Evolutionary conservation across 768 basidiomycete species (phyloP), one percentile per base, ranked within the genome.

Genomic region (Pleurotus tuber-regium): DNA sequence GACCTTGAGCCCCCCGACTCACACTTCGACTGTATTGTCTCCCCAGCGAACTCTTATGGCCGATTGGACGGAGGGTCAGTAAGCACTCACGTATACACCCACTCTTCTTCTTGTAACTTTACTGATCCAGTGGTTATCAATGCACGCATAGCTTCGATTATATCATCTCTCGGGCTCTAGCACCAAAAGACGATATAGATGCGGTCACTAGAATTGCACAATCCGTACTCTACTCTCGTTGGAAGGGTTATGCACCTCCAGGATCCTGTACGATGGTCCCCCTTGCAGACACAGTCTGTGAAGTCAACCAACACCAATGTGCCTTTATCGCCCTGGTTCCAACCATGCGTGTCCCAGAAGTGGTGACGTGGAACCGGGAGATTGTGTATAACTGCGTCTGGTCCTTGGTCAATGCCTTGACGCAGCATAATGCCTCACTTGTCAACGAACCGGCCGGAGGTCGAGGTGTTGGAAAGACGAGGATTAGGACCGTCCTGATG

Each of bases 311-410:
- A 1, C 60, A 61, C 35, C 46, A 52, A 1, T 61, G 62, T 41
- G 35, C 53, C 11, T 58, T 50, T 25, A 53, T 64, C 52, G 62
- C 63, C 21, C 46, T 66, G 16, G 60, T 59, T 36, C 63, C 65
- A 4, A 66, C 63, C 8, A 66, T 66, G 65, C 63, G 65, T 30
- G 54, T 57, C 16, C 63, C 65, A 4, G 59, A 63, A 36, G 46
- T 50, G 30, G 57, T 62, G 25, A 53, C 24, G 1, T 64, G 62
- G 65, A 56, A 66, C 46, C 41, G 51, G 28, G 63, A 66, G 29
- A 51, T 66, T 21, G 59, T 63, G 3, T 64, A 66, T 42, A 63
- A 64, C 12, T 53, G 56, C 46, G 56, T 63, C 48, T 66, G 77
- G 53, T 54, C 53, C 3, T 24, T 54, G 9, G 30, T 54, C 12